Evolutionary conservation across 345 rosid genomes (phyloP).

Genomic region (Lepidium didymum): DNA sequence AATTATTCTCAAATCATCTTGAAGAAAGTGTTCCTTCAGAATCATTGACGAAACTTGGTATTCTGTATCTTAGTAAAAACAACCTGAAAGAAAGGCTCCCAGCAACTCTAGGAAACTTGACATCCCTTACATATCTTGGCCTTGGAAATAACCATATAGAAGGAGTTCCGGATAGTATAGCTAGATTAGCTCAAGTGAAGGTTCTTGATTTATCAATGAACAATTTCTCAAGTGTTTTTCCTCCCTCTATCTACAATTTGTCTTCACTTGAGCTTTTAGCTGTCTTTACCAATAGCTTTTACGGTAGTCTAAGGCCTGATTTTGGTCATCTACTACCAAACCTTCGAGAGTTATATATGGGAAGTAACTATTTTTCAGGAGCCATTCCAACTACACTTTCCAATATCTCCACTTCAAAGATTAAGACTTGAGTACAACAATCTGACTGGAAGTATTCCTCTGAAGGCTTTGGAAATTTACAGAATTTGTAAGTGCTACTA

Average conservation of each 20-base stretch:
- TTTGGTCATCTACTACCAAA: neutral
- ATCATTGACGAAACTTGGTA: neutral
- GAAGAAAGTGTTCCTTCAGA: neutral
- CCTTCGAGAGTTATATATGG: accelerated
- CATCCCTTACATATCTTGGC: accelerated
- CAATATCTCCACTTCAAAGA: neutral
- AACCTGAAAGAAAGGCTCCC: neutral
- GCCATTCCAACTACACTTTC: neutral
- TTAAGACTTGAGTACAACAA: neutral
- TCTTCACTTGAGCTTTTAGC: neutral
- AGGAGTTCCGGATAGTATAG: neutral
- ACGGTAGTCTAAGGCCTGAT: neutral
- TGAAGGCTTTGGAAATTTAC: neutral
- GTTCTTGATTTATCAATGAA: accelerated
- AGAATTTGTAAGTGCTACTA: accelerated
- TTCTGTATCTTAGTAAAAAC: neutral
- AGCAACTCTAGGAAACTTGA: neutral
- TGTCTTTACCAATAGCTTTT: neutral
- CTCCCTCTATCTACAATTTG: neutral
- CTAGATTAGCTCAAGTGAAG: neutral
- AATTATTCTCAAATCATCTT: neutral
- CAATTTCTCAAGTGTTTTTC: neutral
- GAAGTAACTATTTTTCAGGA: neutral
- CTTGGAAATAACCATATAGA: neutral
- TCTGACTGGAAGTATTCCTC: neutral